Evolutionary conservation across 2,329 filamentous ascomycete species (phyloP).

Genomic region (Fusarium mangiferae): DNA sequence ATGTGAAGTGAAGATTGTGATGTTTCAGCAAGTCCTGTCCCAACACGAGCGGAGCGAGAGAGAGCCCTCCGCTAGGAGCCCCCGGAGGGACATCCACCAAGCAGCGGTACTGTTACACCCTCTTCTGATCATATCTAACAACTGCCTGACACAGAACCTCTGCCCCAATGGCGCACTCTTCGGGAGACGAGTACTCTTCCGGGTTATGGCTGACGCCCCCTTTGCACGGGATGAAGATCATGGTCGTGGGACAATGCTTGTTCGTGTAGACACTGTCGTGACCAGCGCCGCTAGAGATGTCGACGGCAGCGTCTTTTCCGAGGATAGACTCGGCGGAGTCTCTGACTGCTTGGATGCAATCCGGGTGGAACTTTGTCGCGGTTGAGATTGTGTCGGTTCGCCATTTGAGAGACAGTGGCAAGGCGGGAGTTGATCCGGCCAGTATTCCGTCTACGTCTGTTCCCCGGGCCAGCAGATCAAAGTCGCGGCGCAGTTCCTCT

Average conservation of each 20-base stretch:
- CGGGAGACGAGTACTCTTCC: constrained; percentile 43
- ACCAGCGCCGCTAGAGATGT: constrained; percentile 49
- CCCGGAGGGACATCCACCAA: neutral
- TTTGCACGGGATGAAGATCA: constrained; percentile 49
- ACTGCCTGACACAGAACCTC: constrained; percentile 40
- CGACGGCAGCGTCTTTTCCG: constrained; percentile 40
- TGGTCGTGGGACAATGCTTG: constrained; percentile 45
- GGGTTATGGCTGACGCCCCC: constrained; percentile 47
- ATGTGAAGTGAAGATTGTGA: too few relatives aligned
- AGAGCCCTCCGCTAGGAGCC: neutral
- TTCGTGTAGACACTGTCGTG: constrained; percentile 50
- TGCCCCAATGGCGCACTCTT: constrained; percentile 45
- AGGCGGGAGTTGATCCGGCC: constrained; percentile 46
- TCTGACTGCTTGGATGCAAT: constrained; percentile 73
- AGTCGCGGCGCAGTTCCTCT: constrained; percentile 51
- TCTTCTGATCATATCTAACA: constrained; percentile 40
- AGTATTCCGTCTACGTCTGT: constrained; percentile 54
- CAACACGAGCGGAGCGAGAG: constrained; percentile 26
- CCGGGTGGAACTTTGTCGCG: constrained; percentile 70
- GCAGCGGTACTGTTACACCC: neutral
- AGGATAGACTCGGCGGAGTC: constrained; percentile 60
- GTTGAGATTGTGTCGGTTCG: constrained; percentile 68
- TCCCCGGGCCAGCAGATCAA: constrained; percentile 60
- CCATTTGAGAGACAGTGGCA: constrained; percentile 66
- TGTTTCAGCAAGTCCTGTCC: neutral